Evolutionary conservation across 192 early-diverging fungal species (phyloP).

Genomic region (Nowakowskiella sp.): DNA sequence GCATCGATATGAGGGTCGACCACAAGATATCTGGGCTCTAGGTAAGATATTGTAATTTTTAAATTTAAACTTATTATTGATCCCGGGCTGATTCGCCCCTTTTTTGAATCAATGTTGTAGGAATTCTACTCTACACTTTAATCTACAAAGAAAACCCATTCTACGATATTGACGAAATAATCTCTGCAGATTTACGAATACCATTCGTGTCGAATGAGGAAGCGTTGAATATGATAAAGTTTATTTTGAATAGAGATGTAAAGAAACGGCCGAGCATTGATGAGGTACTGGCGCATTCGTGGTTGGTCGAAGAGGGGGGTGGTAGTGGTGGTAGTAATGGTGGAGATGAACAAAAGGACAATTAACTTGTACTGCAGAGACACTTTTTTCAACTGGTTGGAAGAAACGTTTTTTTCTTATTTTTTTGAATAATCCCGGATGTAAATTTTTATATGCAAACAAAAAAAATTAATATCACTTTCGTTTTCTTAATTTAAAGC

Average conservation of each 20-base stretch:
- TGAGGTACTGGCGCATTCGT: constrained; percentile 63
- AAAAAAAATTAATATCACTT: too few relatives aligned
- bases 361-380: too few relatives aligned
- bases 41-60: constrained; percentile 32
- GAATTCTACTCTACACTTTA: constrained; percentile 63
- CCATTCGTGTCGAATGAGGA: constrained; percentile 36
- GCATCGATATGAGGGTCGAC: constrained; percentile 60
- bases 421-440: too few relatives aligned
- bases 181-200: constrained; percentile 44
- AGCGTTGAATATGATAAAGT: constrained; percentile 46
- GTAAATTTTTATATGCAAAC: too few relatives aligned
- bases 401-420: too few relatives aligned
- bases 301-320: too few relatives aligned
- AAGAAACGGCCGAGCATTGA: constrained; percentile 67
- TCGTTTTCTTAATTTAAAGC: too few relatives aligned
- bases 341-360: too few relatives aligned
- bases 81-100: not conserved
- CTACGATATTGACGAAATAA: constrained; percentile 58
- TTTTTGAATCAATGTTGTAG: not conserved
- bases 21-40: constrained; percentile 78
- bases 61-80: not conserved
- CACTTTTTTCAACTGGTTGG: too few relatives aligned
- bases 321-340: too few relatives aligned
- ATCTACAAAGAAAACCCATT: constrained; percentile 68
- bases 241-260: constrained; percentile 67